These are phyloP conservation scores for Lactarius psammicola DNA, from an alignment of 768 basidiomycete species.

Conservation along the genomic window DNA sequence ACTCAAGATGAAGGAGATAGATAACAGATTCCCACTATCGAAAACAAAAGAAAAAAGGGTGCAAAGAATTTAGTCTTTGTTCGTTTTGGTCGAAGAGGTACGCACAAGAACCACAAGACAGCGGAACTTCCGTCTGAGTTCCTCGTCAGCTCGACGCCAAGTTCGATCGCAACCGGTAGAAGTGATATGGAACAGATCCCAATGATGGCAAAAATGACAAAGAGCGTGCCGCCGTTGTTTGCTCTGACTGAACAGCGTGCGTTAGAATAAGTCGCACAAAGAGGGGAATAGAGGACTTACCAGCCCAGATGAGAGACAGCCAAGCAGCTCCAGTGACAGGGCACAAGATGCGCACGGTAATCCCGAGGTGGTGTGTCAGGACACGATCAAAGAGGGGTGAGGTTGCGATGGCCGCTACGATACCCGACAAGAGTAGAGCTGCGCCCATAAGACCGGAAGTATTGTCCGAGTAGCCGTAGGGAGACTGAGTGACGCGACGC, in stretches of 20 bases:
- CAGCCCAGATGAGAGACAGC: slow-evolving; percentile 79
- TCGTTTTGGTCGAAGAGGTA: slow-evolving; percentile 13
- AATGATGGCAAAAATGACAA: slow-evolving; percentile 63
- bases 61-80: background rate
- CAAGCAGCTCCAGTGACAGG: slow-evolving; percentile 63
- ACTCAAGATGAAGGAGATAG: slow-evolving; percentile 6
- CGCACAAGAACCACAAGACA: slow-evolving; percentile 71
- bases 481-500: slow-evolving; percentile 46
- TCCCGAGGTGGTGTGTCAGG: slow-evolving; percentile 69
- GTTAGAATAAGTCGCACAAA: background rate
- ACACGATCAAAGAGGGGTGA: slow-evolving; percentile 81
- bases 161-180: slow-evolving; percentile 74
- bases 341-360: slow-evolving; percentile 56
- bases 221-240: slow-evolving; percentile 58
- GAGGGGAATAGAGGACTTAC: slow-evolving; percentile 39
- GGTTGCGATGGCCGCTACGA: slow-evolving; percentile 62
- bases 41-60: background rate
- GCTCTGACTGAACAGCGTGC: slow-evolving; percentile 50
- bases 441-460: slow-evolving; percentile 70
- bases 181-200: slow-evolving; percentile 65
- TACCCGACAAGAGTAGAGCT: slow-evolving; percentile 65
- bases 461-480: slow-evolving; percentile 66
- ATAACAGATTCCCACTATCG: slow-evolving; percentile 14
- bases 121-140: slow-evolving; percentile 78
- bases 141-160: slow-evolving; percentile 75